phyloP scores from a whole-genome alignment of 2,329 filamentous ascomycete genomes.

The Xylariales sp. region DNA sequence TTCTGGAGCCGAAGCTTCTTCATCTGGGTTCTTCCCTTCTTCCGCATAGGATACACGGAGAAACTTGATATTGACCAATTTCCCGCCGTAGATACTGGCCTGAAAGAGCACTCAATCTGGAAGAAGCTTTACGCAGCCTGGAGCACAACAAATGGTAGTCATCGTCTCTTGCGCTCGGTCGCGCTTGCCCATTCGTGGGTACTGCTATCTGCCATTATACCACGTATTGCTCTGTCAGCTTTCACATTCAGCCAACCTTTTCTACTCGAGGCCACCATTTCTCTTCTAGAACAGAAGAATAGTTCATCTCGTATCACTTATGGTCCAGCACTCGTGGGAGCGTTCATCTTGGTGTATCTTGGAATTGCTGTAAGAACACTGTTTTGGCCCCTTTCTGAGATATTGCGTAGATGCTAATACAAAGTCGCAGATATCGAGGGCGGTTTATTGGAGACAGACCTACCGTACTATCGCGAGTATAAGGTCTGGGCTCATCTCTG shows the following conservation, averaged over 20 bases:
- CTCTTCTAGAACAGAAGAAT: not conserved
- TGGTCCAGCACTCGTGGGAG: not conserved
- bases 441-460: slow-evolving; percentile 20
- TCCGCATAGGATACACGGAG: slow-evolving; percentile 7
- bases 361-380: slow-evolving; percentile 21
- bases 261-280: slow-evolving; percentile 9
- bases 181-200: not conserved
- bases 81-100: not conserved
- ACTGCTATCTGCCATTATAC: slow-evolving; percentile 6
- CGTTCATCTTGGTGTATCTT: slow-evolving; percentile 17
- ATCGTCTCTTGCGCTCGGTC: not conserved
- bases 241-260: slow-evolving; percentile 15
- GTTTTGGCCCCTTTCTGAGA: not conserved
- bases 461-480: slow-evolving; percentile 18
- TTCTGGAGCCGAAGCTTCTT: slow-evolving; percentile 12
- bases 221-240: slow-evolving; percentile 8
- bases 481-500: slow-evolving; percentile 17
- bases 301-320: not conserved
- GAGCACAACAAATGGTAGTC: not conserved
- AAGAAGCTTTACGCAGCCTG: not conserved
- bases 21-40: slow-evolving; percentile 10
- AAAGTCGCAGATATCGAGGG: slow-evolving; percentile 13
- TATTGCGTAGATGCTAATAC: not conserved
- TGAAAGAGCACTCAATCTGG: not conserved
- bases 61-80: slow-evolving; percentile 5